Evolutionary conservation across 2,329 filamentous ascomycete species (phyloP).

Genomic region (Lecanicillium sp.): DNA sequence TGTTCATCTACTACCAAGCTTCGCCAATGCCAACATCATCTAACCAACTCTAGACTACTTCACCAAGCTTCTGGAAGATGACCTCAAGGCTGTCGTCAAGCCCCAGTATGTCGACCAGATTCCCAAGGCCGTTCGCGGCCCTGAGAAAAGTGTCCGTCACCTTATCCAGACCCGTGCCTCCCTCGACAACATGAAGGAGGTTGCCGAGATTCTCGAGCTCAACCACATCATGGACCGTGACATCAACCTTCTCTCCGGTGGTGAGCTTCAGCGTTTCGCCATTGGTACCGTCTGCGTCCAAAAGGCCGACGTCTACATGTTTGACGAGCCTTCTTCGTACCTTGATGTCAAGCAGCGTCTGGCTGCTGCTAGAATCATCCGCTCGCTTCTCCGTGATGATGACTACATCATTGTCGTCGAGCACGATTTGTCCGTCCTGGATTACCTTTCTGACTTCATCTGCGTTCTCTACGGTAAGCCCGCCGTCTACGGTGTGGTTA

Average conservation of each 20-base stretch:
- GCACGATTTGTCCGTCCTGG: conserved; percentile 96
- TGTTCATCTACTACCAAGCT: conserved; percentile 31
- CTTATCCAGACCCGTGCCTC: conserved; percentile 72
- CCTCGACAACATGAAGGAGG: conserved; percentile 74
- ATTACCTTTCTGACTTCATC: conserved; percentile 98
- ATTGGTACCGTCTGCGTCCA: conserved; percentile 95
- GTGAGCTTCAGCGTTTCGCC: conserved; percentile 96
- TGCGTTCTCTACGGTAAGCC: conserved; percentile 95
- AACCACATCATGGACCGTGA: conserved; percentile 89
- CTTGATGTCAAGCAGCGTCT: conserved; percentile 99
- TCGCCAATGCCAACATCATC: too few relatives aligned
- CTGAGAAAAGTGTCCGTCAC: conserved; percentile 71
- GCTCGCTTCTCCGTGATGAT: conserved; percentile 77
- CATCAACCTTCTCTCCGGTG: conserved; percentile 84
- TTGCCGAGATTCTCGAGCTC: conserved; percentile 78
- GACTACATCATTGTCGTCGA: conserved; percentile 99
- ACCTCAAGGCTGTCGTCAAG: conserved; percentile 97
- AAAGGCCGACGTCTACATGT: conserved; percentile 98
- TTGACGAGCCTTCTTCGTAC: conserved; percentile 98
- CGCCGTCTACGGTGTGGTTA: conserved; percentile 96
- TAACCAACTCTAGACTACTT: conserved; percentile 66
- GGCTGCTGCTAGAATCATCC: conserved; percentile 84
- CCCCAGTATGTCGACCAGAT: conserved; percentile 99
- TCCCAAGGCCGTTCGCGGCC: conserved; percentile 79
- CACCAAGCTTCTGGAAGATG: conserved; percentile 93